Evolutionary conservation across 768 basidiomycete species (phyloP).

Genomic region (Lenzites betulinus): DNA sequence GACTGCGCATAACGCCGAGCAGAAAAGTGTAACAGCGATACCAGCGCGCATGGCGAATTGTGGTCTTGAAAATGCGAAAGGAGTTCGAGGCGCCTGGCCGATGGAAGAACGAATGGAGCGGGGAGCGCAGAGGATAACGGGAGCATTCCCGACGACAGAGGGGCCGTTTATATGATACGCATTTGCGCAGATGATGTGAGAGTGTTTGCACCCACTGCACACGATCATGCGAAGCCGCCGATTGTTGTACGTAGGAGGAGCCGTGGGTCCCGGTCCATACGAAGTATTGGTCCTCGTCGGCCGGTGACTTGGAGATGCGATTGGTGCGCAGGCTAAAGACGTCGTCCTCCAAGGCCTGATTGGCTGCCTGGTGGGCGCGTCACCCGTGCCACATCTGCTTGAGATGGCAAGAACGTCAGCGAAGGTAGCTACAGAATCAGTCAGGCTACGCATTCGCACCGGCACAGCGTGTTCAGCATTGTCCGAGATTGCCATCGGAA

Average conservation of each 20-base stretch:
- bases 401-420: constrained; percentile 5
- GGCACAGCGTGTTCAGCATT: neutral
- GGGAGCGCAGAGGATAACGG: neutral
- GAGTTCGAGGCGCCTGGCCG: constrained; percentile 15
- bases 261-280: neutral
- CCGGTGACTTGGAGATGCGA: neutral
- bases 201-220: neutral
- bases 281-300: too few species aligned
- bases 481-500: neutral
- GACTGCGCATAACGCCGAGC: neutral
- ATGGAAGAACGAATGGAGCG: neutral
- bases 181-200: neutral
- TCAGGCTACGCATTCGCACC: neutral
- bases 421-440: constrained; percentile 5
- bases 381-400: neutral
- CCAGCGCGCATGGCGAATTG: constrained; percentile 13
- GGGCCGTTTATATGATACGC: neutral
- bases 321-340: neutral
- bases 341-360: neutral
- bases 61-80: neutral
- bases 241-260: neutral
- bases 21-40: neutral
- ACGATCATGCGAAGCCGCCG: neutral
- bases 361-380: neutral
- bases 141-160: neutral